phyloP scores from a whole-genome alignment of 306 rosid species.

The Cicer pinnatifidum region DNA sequence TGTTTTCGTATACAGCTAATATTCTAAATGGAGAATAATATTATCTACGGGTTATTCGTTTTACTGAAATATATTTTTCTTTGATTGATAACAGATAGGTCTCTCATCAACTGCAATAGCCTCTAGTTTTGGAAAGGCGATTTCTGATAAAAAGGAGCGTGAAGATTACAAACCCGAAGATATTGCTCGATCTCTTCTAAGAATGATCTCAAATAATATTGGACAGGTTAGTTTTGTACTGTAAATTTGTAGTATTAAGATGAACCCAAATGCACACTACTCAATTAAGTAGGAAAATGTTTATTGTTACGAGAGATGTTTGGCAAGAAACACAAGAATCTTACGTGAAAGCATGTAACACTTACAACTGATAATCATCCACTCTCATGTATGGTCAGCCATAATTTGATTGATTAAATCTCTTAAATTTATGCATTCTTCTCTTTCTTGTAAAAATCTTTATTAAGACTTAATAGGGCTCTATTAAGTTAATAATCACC shows the following conservation, averaged over 20 bases:
- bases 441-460: too few species aligned
- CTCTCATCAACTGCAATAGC: conserved; percentile 90
- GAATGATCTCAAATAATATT: conserved; percentile 94
- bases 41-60: conserved; percentile 35
- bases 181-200: conserved; percentile 85
- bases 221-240: conserved; percentile 73
- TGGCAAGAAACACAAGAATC: too few species aligned
- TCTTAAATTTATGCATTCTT: too few species aligned
- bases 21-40: conserved; percentile 31
- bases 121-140: conserved; percentile 94
- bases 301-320: too few species aligned
- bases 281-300: too few species aligned
- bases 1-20: not conserved
- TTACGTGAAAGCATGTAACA: too few species aligned
- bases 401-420: too few species aligned
- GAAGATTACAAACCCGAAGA: conserved; percentile 87
- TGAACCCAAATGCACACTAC: conserved; percentile 7
- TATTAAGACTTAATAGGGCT: too few species aligned
- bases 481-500: not conserved
- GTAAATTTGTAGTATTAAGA: conserved; percentile 5
- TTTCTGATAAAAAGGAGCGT: conserved; percentile 73
- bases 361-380: too few species aligned
- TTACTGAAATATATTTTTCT: conserved; percentile 37
- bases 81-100: conserved; percentile 66
- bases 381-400: too few species aligned